Conservation (phyloP, 768 basidiomycete species). For the Plicaturopsis crispa region DNA sequence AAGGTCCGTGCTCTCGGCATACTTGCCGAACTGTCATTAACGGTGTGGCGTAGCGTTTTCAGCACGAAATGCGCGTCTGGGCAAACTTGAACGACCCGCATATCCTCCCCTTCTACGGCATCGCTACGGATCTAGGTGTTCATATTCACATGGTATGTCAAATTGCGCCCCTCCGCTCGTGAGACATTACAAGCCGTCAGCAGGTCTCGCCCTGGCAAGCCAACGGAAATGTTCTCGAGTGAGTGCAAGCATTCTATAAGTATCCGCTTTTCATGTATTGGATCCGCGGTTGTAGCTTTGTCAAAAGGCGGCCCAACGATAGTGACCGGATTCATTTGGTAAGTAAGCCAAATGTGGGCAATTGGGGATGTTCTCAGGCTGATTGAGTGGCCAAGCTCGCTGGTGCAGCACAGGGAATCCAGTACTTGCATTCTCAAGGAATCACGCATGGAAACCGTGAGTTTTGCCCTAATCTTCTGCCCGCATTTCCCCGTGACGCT, state of each 20-base stretch:
- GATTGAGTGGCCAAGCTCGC: conserved; percentile 29
- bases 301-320: conserved; percentile 23
- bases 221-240: conserved; percentile 50
- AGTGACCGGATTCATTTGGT: conserved; percentile 40
- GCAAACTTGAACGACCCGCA: conserved; percentile 41
- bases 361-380: too few species aligned
- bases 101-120: conserved; percentile 47
- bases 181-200: background rate
- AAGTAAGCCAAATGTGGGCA: conserved; percentile 10
- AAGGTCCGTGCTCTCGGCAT: conserved; percentile 25
- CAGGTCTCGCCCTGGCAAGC: conserved; percentile 61
- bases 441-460: conserved; percentile 57
- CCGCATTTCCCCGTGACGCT: background rate
- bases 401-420: conserved; percentile 49
- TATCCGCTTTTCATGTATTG: background rate
- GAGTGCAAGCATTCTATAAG: conserved; percentile 8
- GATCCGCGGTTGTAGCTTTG: conserved; percentile 27
- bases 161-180: background rate
- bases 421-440: conserved; percentile 44
- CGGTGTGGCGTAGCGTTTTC: conserved; percentile 34
- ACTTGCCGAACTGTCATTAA: background rate
- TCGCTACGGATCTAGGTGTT: conserved; percentile 44
- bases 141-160: conserved; percentile 40
- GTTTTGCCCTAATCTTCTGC: conserved; percentile 14
- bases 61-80: conserved; percentile 51